phyloP scores from a whole-genome alignment of 2,329 filamentous ascomycete genomes.

The Apiospora hydei region DNA sequence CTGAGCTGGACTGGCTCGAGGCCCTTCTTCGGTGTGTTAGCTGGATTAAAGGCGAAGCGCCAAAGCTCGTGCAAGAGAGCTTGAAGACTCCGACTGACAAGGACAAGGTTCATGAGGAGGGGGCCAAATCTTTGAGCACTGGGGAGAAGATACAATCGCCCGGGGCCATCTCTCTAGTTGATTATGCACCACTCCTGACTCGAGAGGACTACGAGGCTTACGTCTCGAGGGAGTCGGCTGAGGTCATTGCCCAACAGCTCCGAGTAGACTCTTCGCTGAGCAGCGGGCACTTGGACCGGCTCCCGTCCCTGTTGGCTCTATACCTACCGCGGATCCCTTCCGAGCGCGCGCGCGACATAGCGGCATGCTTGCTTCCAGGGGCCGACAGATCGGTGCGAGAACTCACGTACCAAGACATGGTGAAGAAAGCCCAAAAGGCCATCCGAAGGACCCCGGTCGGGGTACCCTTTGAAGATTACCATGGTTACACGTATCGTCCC shows the following conservation, averaged over 20 bases:
- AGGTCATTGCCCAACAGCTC: constrained; percentile 10
- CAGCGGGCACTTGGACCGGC: neutral
- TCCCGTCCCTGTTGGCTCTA: constrained; percentile 12
- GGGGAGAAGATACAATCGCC: neutral
- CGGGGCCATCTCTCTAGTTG: neutral
- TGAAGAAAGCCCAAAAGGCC: neutral
- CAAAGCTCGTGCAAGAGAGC: neutral
- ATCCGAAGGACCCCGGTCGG: neutral
- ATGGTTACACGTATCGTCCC: neutral
- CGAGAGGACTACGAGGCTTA: constrained; percentile 2
- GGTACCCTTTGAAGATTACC: neutral
- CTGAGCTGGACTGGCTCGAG: constrained; percentile 24
- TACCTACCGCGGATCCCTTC: neutral
- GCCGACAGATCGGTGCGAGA: neutral
- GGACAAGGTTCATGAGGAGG: neutral
- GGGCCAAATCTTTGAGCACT: neutral
- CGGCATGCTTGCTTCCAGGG: neutral
- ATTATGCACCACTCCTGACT: neutral
- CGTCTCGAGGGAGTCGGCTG: neutral
- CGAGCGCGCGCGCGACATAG: neutral
- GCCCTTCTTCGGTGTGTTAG: constrained; percentile 16
- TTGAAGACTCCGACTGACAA: neutral
- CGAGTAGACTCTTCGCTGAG: neutral
- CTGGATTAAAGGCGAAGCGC: constrained; percentile 18
- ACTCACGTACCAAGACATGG: constrained; percentile 14